Evolutionary conservation across 306 rosid species (phyloP).

Genomic region (Prunus dulcis): DNA sequence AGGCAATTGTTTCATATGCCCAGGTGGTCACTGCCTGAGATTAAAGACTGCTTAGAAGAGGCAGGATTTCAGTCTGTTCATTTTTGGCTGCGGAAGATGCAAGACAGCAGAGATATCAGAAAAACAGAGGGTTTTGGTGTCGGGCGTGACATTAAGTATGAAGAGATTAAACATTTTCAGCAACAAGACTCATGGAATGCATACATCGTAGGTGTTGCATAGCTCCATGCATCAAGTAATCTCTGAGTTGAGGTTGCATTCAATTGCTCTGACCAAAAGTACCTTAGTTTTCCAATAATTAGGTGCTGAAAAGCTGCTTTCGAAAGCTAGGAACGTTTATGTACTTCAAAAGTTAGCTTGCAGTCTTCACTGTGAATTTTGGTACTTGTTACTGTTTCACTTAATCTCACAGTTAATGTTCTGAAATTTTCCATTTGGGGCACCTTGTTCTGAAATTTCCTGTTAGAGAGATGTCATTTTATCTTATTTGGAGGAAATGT

Average conservation of each 20-base stretch:
- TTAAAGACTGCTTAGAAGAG: constrained; percentile 84
- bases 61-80: constrained; percentile 80
- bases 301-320: background rate
- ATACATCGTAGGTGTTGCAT: constrained; percentile 74
- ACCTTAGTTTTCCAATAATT: background rate
- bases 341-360: background rate
- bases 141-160: constrained; percentile 66
- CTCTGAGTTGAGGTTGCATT: background rate
- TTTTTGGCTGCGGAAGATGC: constrained; percentile 85
- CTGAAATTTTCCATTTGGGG: no score
- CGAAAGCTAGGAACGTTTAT: background rate
- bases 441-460: no score
- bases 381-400: no score
- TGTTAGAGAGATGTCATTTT: background rate
- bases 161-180: constrained; percentile 67
- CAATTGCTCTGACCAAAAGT: background rate
- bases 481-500: background rate
- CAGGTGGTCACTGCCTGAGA: constrained; percentile 97
- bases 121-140: constrained; percentile 65
- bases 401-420: no score
- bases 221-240: constrained; percentile 25
- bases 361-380: background rate
- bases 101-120: constrained; percentile 49
- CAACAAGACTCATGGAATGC: constrained; percentile 94
- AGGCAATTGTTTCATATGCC: constrained; percentile 17